Conservation (phyloP, 2,329 filamentous ascomycete species). For the Beauveria brongniartii region DNA sequence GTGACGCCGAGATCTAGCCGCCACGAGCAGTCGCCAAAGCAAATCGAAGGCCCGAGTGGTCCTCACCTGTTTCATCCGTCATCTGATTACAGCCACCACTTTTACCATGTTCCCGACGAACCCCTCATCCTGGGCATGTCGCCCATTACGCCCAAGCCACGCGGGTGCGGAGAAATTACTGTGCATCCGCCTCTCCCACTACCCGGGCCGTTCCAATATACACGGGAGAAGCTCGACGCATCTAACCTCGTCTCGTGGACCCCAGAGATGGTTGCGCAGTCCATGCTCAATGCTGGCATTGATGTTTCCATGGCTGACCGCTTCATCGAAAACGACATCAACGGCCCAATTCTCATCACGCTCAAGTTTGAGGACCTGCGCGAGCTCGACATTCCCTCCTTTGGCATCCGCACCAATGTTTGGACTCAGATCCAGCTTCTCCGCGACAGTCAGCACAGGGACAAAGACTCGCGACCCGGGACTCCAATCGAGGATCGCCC, state of each 20-base stretch:
- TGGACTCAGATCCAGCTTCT: constrained; percentile 74
- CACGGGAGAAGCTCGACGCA: constrained; percentile 48
- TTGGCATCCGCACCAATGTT: constrained; percentile 69
- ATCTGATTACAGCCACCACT: constrained; percentile 25
- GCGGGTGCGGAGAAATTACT: constrained; percentile 22
- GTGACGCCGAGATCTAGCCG: constrained; percentile 65
- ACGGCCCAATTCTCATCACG: constrained; percentile 78
- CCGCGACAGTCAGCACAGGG: constrained; percentile 45
- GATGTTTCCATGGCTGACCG: constrained; percentile 70
- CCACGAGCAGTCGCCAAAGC: constrained; percentile 52
- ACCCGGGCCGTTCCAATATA: constrained; percentile 49
- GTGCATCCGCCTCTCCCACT: constrained; percentile 19
- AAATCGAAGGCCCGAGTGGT: constrained; percentile 71
- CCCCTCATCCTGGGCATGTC: constrained; percentile 59
- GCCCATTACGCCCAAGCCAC: constrained; percentile 59
- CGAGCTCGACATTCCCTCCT: constrained; percentile 72
- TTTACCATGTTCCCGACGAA: constrained; percentile 30
- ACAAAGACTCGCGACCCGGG: constrained; percentile 43
- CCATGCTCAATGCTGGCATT: constrained; percentile 78
- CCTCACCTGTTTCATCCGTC: constrained; percentile 80
- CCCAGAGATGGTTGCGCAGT: constrained; percentile 70
- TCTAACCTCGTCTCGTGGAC: constrained; percentile 58
- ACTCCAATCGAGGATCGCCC: constrained; percentile 55
- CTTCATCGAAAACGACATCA: constrained; percentile 89
- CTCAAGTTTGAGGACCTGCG: constrained; percentile 83